Percentiles rank a stretch among this genome's conserved stretches.
Evolutionary conservation across 139 green algal species (phyloP).

Genomic region (Diplosphaera chodatii): DNA sequence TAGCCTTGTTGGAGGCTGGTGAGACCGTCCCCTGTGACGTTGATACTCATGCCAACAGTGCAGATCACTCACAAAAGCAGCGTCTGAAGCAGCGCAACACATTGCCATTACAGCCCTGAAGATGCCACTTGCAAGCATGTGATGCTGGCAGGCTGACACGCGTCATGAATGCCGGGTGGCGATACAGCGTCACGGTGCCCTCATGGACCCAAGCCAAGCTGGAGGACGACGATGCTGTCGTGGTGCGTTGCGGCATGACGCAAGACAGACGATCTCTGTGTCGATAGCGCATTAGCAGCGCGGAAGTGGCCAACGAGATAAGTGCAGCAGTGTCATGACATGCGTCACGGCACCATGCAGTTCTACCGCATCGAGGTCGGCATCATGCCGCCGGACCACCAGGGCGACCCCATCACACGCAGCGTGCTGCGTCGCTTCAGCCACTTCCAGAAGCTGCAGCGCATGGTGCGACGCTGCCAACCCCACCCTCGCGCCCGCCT

Average conservation of each 20-base stretch:
- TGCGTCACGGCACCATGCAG: not conserved
- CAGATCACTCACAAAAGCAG: no score
- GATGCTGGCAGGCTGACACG: not conserved
- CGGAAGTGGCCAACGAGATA: no score
- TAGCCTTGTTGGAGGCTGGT: no score
- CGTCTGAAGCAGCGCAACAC: no score
- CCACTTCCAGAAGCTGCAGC: slow-evolving; percentile 31
- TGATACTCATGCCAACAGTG: no score
- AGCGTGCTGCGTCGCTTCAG: slow-evolving; percentile 36
- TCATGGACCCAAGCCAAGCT: slow-evolving; percentile 23
- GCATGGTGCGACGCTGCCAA: slow-evolving; percentile 14
- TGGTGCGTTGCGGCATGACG: no score
- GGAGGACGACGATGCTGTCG: slow-evolving; percentile 18
- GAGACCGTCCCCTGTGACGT: no score
- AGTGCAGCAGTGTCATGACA: not conserved
- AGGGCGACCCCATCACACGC: slow-evolving; percentile 14
- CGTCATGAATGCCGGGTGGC: slow-evolving; percentile 9
- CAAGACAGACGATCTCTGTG: no score
- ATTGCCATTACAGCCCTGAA: no score
- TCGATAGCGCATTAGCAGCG: no score
- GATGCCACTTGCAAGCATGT: no score
- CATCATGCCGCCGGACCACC: slow-evolving; percentile 26
- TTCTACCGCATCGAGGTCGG: slow-evolving; percentile 33
- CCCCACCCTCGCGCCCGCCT: no score
- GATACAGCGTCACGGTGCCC: slow-evolving; percentile 21